phyloP scores from a whole-genome alignment of 768 basidiomycete genomes.

The Russula olivacea region DNA sequence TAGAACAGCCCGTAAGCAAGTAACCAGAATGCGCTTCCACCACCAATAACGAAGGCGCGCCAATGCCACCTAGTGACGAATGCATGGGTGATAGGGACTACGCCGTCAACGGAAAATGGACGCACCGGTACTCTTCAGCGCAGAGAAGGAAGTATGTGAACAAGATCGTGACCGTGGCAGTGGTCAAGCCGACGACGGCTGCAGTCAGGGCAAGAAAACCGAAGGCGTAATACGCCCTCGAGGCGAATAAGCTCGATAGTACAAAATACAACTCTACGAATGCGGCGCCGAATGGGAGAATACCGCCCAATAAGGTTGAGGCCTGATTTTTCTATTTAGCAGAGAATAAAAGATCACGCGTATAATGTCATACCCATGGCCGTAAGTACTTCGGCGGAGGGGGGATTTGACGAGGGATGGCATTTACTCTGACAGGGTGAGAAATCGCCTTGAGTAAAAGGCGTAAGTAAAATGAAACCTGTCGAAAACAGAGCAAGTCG shows the following conservation, averaged over 20 bases:
- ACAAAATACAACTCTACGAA: constrained; percentile 95
- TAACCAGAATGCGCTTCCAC: constrained; percentile 90
- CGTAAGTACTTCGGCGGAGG: constrained; percentile 77
- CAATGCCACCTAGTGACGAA: constrained; percentile 76
- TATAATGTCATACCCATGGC: constrained; percentile 54
- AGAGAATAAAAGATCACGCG: not conserved
- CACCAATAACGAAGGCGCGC: constrained; percentile 89
- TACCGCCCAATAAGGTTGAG: constrained; percentile 76
- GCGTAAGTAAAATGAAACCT: constrained; percentile 16
- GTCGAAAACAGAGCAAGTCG: constrained; percentile 27
- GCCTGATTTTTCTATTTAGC: constrained; percentile 34
- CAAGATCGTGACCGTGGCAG: constrained; percentile 85
- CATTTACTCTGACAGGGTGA: constrained; percentile 87
- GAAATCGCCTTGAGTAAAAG: constrained; percentile 46
- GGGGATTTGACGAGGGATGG: constrained; percentile 95
- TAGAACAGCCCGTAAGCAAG: constrained; percentile 84
- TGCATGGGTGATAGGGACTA: constrained; percentile 9
- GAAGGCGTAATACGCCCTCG: constrained; percentile 91
- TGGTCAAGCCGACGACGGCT: constrained; percentile 74
- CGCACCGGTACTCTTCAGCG: constrained; percentile 87
- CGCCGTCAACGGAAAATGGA: not conserved
- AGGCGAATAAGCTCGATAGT: constrained; percentile 85
- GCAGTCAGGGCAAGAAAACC: constrained; percentile 90
- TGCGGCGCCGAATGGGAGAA: constrained; percentile 91
- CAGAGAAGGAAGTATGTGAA: constrained; percentile 90